A percentile compares a stretch with the other conserved stretches of the same genome.
These are phyloP conservation scores for Scleroderma citrinum DNA, from an alignment of 768 basidiomycete genomes.

Conservation along the genomic window DNA sequence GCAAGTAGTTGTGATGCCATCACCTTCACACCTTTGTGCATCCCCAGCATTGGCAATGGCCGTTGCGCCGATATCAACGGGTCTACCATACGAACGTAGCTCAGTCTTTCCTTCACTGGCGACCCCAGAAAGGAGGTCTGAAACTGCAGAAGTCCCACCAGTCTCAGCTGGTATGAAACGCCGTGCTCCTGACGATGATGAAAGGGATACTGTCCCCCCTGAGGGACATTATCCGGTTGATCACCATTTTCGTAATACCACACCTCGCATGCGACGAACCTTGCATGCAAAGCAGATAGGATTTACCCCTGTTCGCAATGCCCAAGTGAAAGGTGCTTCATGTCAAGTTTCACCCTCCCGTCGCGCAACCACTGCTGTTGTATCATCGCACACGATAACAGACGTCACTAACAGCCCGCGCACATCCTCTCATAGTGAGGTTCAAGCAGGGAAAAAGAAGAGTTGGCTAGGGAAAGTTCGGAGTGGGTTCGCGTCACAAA, in stretches of 20 bases:
- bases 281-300: conserved; percentile 54
- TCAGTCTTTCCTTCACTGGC: conserved; percentile 31
- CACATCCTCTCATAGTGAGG: conserved; percentile 15
- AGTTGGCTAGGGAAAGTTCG: conserved; percentile 73
- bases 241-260: conserved; percentile 30
- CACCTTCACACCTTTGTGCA: conserved; percentile 14
- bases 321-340: conserved; percentile 24
- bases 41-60: conserved; percentile 41
- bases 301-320: conserved; percentile 66
- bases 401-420: conserved; percentile 71
- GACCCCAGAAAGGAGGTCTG: conserved; percentile 40
- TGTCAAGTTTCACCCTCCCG: conserved; percentile 46
- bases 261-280: conserved; percentile 57
- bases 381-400: conserved; percentile 31
- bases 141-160: conserved; percentile 30
- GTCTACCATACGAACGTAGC: conserved; percentile 24
- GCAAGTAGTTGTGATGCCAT: conserved; percentile 10
- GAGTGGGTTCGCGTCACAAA: conserved; percentile 28
- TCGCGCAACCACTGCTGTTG: conserved; percentile 34
- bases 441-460: conserved; percentile 38
- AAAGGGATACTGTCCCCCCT: conserved; percentile 51
- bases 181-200: conserved; percentile 73
- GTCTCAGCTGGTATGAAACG: conserved; percentile 59
- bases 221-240: conserved; percentile 53
- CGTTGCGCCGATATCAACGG: conserved; percentile 50